Conservation (phyloP, 371 early-diverging fungal species). For the Rhizomucor pusillus region DNA sequence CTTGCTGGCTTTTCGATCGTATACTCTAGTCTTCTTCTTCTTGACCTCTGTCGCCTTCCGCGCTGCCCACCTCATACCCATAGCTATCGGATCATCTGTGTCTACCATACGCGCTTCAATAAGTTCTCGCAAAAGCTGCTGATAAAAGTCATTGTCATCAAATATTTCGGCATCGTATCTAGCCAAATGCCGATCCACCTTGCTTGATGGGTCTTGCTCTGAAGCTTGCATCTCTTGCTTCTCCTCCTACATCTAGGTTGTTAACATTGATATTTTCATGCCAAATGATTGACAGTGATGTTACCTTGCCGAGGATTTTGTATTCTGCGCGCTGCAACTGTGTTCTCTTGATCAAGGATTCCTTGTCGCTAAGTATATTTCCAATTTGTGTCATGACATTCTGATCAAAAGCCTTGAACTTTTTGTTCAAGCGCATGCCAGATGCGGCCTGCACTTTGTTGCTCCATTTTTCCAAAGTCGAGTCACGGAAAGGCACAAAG, state of each 20-base stretch:
- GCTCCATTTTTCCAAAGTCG: conserved; percentile 92
- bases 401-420: conserved; percentile 94
- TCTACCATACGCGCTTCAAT: conserved; percentile 91
- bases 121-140: conserved; percentile 86
- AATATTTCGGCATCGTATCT: conserved; percentile 85
- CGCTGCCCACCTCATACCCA: conserved; percentile 83
- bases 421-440: conserved; percentile 71
- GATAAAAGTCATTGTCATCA: conserved; percentile 95
- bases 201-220: conserved; percentile 19
- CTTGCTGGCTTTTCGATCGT: conserved; percentile 86
- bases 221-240: not conserved
- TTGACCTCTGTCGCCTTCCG: conserved; percentile 67
- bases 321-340: conserved; percentile 75
- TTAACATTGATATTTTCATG: too few relatives aligned
- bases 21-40: conserved; percentile 43
- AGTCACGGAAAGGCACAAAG: conserved; percentile 76
- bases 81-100: conserved; percentile 76
- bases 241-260: conserved; percentile 5
- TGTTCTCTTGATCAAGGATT: conserved; percentile 83
- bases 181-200: conserved; percentile 63
- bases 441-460: conserved; percentile 81
- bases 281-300: too few relatives aligned
- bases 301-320: conserved; percentile 54
- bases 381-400: conserved; percentile 77
- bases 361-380: conserved; percentile 68